Percentiles rank a stretch among this genome's conserved stretches.
phyloP scores from a whole-genome alignment of 257 asterid genomes.

The Thymus quinquecostatus region DNA sequence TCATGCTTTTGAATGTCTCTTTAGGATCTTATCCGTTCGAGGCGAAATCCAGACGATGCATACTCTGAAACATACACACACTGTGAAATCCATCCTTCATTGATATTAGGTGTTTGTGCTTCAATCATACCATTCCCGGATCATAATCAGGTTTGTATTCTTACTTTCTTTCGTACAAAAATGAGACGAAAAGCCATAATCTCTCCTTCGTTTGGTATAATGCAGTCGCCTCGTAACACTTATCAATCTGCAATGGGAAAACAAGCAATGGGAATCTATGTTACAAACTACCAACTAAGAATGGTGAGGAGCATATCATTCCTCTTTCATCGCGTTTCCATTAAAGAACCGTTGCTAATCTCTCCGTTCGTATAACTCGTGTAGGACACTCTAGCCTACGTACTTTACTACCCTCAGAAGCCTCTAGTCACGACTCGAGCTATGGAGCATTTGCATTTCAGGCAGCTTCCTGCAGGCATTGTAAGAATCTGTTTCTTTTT shows the following conservation, averaged over 20 bases:
- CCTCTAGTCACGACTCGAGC: constrained; percentile 92
- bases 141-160: constrained; percentile 72
- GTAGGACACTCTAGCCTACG: constrained; percentile 84
- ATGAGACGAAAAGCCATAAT: neutral
- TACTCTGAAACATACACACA: constrained; percentile 83
- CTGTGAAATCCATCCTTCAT: constrained; percentile 87
- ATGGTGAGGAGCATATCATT: constrained; percentile 46
- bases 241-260: constrained; percentile 97
- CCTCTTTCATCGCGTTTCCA: constrained; percentile 3
- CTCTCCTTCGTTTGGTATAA: neutral
- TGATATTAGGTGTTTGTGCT: constrained; percentile 88
- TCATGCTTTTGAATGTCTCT: neutral
- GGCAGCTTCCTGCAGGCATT: constrained; percentile 94
- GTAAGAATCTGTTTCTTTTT: constrained; percentile 25
- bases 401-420: constrained; percentile 86
- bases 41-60: constrained; percentile 63
- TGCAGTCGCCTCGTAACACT: constrained; percentile 95
- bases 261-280: constrained; percentile 92
- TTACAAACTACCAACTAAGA: constrained; percentile 77
- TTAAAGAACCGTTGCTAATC: neutral
- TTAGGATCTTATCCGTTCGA: constrained; percentile 70
- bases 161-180: neutral
- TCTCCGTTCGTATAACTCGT: neutral
- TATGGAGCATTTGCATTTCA: constrained; percentile 93
- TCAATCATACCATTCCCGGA: constrained; percentile 93